Evolutionary conservation across 805 yeast species (phyloP).

Genomic region (Pichia thaimueangensis): DNA sequence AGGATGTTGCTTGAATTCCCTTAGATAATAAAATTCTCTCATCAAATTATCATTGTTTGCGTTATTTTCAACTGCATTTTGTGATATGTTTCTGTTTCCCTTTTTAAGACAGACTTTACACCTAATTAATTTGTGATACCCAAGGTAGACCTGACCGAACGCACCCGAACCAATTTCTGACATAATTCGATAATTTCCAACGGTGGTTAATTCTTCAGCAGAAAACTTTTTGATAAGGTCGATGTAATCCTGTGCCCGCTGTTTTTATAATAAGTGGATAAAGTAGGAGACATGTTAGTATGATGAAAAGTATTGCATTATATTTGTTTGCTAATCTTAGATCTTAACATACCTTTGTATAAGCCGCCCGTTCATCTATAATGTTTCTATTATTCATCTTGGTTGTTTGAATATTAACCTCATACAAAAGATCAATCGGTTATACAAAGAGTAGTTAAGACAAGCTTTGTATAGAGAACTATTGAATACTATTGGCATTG

Average conservation of each 20-base stretch:
- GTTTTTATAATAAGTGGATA: not conserved
- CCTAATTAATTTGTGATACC: constrained; percentile 67
- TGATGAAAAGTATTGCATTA: not conserved
- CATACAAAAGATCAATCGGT: too few species aligned
- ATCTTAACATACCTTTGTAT: constrained; percentile 21
- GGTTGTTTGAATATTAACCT: too few species aligned
- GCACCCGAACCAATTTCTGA: constrained; percentile 85
- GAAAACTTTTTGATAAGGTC: constrained; percentile 31
- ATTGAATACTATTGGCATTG: too few species aligned
- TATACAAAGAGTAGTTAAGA: too few species aligned
- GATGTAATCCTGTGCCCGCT: constrained; percentile 32
- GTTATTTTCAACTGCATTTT: not conserved
- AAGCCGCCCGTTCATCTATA: constrained; percentile 27
- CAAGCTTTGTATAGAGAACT: too few species aligned
- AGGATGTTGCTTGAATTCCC: constrained; percentile 69
- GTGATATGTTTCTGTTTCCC: constrained; percentile 33
- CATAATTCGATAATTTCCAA: constrained; percentile 74
- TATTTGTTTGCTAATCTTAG: not conserved
- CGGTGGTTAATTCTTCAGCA: constrained; percentile 44
- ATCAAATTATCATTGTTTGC: constrained; percentile 72
- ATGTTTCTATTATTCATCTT: constrained; percentile 21
- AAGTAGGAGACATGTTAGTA: not conserved
- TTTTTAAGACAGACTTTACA: constrained; percentile 81
- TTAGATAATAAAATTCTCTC: constrained; percentile 82
- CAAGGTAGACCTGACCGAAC: constrained; percentile 87